phyloP scores from a whole-genome alignment of 306 rosid species.

The Dalbergia oliveri region DNA sequence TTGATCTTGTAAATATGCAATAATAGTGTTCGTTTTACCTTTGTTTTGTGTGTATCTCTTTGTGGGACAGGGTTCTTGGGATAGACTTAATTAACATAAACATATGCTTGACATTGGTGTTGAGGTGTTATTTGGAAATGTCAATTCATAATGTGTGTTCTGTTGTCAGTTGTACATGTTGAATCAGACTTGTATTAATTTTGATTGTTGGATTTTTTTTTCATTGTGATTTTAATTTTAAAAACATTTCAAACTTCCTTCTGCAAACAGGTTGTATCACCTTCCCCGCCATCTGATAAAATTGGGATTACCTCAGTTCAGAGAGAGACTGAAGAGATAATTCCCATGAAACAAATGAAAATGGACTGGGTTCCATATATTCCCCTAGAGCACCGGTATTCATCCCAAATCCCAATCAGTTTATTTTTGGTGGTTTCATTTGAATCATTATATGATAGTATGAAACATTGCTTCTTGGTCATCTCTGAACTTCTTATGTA shows the following conservation, averaged over 20 bases:
- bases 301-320: constrained; percentile 93
- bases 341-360: constrained; percentile 98
- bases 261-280: constrained; percentile 70
- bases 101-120: background rate
- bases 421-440: constrained; percentile 32
- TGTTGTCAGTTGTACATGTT: constrained; percentile 22
- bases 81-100: background rate
- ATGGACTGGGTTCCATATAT: constrained; percentile 98
- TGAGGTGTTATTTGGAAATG: constrained; percentile 12
- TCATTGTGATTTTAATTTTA: background rate
- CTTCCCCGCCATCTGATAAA: constrained; percentile 89
- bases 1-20: constrained; percentile 8
- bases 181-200: constrained; percentile 1
- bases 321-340: constrained; percentile 85
- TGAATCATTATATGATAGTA: background rate
- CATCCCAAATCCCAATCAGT: constrained; percentile 10
- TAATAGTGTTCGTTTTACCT: constrained; percentile 1
- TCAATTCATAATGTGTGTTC: background rate
- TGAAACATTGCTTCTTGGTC: constrained; percentile 27
- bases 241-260: constrained; percentile 19
- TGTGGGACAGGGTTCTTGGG: background rate
- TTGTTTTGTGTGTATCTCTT: constrained; percentile 3
- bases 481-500: constrained; percentile 25
- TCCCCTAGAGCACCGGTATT: constrained; percentile 70
- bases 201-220: background rate